Conservation (phyloP, 176 grass and related monocot genomes). For the Aegilops bicornis region DNA sequence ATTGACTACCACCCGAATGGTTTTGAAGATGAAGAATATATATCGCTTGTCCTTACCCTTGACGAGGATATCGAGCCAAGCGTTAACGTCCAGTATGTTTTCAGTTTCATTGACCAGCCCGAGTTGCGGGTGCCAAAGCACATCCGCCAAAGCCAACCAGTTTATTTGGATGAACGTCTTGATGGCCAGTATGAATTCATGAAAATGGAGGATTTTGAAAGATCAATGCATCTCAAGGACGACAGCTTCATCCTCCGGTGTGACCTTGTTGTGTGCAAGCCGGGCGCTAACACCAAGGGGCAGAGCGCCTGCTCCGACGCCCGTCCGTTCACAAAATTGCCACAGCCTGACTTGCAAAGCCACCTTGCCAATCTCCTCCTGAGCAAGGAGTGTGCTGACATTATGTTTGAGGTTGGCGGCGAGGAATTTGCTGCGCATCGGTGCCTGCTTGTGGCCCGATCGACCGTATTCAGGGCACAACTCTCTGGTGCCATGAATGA, state of each 20-base stretch:
- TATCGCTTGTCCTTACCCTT: background rate
- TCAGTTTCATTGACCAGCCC: background rate
- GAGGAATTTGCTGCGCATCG: background rate
- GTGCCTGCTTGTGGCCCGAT: background rate
- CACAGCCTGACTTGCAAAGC: background rate
- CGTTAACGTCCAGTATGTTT: background rate
- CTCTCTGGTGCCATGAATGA: background rate
- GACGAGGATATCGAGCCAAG: background rate
- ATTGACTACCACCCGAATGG: background rate
- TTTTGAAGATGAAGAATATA: background rate
- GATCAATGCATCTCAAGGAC: background rate
- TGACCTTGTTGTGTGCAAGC: background rate
- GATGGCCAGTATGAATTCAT: background rate
- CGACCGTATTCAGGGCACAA: background rate
- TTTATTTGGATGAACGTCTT: too few species aligned
- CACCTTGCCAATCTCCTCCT: background rate
- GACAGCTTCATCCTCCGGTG: background rate
- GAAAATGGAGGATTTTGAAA: background rate
- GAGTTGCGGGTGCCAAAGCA: background rate
- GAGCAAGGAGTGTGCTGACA: background rate
- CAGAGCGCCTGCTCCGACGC: too few species aligned
- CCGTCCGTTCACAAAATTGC: background rate
- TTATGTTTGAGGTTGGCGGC: background rate
- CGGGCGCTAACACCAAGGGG: too few species aligned
- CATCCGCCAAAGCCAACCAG: background rate